Percentiles rank a stretch among this genome's conserved stretches.
These are phyloP conservation scores for Coniochaeta sp. DNA, from an alignment of 2,329 filamentous ascomycete species.

Conservation along the genomic window DNA sequence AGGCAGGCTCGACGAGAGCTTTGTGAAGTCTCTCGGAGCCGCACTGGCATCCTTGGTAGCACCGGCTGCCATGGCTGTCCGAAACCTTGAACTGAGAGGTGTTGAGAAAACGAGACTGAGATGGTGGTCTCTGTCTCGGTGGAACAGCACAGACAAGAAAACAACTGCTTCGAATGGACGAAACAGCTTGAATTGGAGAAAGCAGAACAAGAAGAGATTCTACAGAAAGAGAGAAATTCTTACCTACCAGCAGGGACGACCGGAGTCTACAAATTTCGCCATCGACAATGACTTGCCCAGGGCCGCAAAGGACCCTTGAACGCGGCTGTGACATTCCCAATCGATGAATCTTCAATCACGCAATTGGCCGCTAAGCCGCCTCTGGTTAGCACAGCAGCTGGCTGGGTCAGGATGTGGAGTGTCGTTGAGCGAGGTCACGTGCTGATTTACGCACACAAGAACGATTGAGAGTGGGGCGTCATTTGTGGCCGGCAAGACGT, in stretches of 20 bases:
- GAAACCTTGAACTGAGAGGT: background rate
- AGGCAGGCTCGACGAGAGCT: constrained; percentile 45
- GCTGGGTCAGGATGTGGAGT: background rate
- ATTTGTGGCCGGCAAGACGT: background rate
- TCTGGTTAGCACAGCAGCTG: background rate
- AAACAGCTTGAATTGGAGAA: background rate
- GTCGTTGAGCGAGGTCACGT: background rate
- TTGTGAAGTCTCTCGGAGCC: constrained; percentile 20
- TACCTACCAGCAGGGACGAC: background rate
- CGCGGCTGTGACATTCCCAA: background rate
- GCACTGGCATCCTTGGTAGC: background rate
- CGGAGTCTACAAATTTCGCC: background rate
- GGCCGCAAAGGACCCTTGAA: background rate
- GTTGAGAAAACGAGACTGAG: background rate
- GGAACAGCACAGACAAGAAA: background rate
- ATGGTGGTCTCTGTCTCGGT: background rate
- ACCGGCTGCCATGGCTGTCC: background rate
- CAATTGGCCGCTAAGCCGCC: background rate
- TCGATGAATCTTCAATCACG: constrained; percentile 4
- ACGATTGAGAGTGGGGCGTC: background rate
- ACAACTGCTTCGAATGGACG: constrained; percentile 11
- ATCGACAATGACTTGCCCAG: background rate
- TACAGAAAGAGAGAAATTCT: constrained; percentile 1
- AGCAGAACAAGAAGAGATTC: background rate
- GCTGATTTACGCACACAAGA: background rate